Evolutionary conservation across 1,139 yeast genomes (phyloP).

Genomic region (Geotrichum carabidarum): DNA sequence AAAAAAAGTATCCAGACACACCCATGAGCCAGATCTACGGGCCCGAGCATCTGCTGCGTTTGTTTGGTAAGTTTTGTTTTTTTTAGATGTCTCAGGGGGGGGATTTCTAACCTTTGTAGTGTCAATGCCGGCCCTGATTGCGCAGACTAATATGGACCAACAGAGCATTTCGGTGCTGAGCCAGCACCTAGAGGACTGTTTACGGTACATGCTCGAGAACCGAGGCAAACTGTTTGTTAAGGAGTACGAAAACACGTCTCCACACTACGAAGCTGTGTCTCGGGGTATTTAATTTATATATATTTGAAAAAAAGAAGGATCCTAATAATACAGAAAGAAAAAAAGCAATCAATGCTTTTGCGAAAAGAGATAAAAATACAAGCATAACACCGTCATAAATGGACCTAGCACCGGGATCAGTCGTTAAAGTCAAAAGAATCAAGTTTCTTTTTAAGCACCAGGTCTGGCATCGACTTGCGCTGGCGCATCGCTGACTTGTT

Average conservation of each 20-base stretch:
- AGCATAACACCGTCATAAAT: neutral
- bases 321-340: neutral
- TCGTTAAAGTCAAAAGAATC: neutral
- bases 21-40: conserved; percentile 58
- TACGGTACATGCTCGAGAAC: conserved; percentile 46
- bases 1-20: conserved; percentile 39
- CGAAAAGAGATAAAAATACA: neutral
- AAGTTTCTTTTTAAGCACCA: neutral
- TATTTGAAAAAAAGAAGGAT: neutral
- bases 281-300: conserved; percentile 29
- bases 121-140: conserved; percentile 71
- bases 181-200: conserved; percentile 51
- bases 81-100: neutral
- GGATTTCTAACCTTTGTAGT: conserved; percentile 34
- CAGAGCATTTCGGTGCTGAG: conserved; percentile 58
- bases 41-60: conserved; percentile 65
- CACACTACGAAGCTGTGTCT: conserved; percentile 53
- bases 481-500: neutral
- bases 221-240: conserved; percentile 46
- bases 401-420: neutral
- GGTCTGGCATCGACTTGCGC: neutral
- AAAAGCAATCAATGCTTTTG: neutral
- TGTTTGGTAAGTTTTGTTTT: conserved; percentile 37
- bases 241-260: conserved; percentile 52
- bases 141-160: conserved; percentile 76